A percentile compares a stretch with the other conserved stretches of the same genome.
phyloP scores from a whole-genome alignment of 768 basidiomycete species.

The Phanerochaete sordida region DNA sequence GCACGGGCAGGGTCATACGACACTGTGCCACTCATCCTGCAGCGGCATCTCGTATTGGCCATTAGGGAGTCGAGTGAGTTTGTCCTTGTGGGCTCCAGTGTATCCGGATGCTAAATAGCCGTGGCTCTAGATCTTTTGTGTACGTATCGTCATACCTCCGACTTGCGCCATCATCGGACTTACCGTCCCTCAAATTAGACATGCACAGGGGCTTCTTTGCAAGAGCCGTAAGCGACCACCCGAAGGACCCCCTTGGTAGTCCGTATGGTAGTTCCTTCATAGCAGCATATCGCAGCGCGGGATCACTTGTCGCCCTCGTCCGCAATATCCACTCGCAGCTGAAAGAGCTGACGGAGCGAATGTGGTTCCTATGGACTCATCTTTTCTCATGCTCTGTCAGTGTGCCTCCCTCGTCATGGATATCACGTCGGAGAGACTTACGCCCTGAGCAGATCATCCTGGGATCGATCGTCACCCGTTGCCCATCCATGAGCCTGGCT shows the following conservation, averaged over 20 bases:
- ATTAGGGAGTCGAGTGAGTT: slow-evolving; percentile 63
- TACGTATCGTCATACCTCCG: slow-evolving; percentile 1
- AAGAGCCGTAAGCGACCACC: slow-evolving; percentile 61
- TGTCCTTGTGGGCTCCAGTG: slow-evolving; percentile 5
- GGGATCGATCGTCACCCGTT: slow-evolving; percentile 64
- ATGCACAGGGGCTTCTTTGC: slow-evolving; percentile 78
- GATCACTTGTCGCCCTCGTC: slow-evolving; percentile 65
- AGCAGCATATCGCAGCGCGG: slow-evolving; percentile 64
- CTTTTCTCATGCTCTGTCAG: slow-evolving; percentile 67
- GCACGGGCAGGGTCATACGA: slow-evolving; percentile 26
- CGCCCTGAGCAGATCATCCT: slow-evolving; percentile 51
- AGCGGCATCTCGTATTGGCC: slow-evolving; percentile 62
- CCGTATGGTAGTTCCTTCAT: slow-evolving; percentile 67
- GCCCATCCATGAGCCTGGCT: slow-evolving; percentile 60
- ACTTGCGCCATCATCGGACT: slow-evolving; percentile 4
- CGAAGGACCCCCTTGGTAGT: slow-evolving; percentile 64
- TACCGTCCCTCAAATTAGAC: slow-evolving; percentile 22
- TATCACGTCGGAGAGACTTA: slow-evolving; percentile 32
- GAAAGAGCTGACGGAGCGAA: slow-evolving; percentile 59
- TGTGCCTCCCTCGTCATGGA: slow-evolving; percentile 39
- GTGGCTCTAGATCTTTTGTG: slow-evolving; percentile 48
- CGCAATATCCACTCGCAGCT: slow-evolving; percentile 66
- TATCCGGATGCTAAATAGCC: background rate
- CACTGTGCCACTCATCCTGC: slow-evolving; percentile 58
- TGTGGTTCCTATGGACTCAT: slow-evolving; percentile 74